Evolutionary conservation across 352 stramenopile genomes (phyloP), one percentile per base, ranked within the genome.

Genomic region (Globisporangium sylvaticum): DNA sequence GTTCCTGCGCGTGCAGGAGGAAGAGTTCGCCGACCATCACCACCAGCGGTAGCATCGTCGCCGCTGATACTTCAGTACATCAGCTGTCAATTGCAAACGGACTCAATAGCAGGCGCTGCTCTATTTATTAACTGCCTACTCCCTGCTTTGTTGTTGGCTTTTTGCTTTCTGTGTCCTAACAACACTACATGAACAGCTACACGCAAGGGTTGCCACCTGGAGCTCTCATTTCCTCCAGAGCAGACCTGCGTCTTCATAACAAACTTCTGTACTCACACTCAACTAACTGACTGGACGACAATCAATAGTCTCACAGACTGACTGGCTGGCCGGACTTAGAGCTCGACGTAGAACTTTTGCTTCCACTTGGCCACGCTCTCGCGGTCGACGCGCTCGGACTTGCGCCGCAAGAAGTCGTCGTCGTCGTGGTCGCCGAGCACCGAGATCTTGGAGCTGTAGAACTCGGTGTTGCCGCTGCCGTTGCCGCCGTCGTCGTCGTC

Each of bases 1-100:
- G 53, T 89, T 89, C 67, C 71, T 89, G 22, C 78, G 81, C 24
- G 75, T 89, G 0, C 75, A 89, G 68, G 81, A 89, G 54, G 77
- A 84, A 66, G 76, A 85, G 42, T 87, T 84, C 39, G 77, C 74
- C 53, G 44, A 71, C 44, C n/a, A 80, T 62, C 14, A 52, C 10
- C 44, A 62, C 52, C 24, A 29, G 29, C n/a, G 32, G 1, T 18
- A 46, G 32, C n/a, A n/a, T n/a, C n/a, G n/a, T n/a, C n/a, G n/a
- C n/a, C n/a, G n/a, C n/a, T n/a, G n/a, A n/a, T n/a, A n/a, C n/a
- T n/a, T n/a, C n/a, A n/a, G n/a, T n/a, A n/a, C n/a, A n/a, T n/a
- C n/a, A n/a, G n/a, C n/a, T n/a, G n/a, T n/a, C n/a, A n/a, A n/a
- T n/a, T n/a, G n/a, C n/a, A n/a, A n/a, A 20, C 56, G 27, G 31